Evolutionary conservation across 2,329 filamentous ascomycete species (phyloP), one percentile per base, ranked within the genome.

Genomic region (Raffaelea ambrosiae): DNA sequence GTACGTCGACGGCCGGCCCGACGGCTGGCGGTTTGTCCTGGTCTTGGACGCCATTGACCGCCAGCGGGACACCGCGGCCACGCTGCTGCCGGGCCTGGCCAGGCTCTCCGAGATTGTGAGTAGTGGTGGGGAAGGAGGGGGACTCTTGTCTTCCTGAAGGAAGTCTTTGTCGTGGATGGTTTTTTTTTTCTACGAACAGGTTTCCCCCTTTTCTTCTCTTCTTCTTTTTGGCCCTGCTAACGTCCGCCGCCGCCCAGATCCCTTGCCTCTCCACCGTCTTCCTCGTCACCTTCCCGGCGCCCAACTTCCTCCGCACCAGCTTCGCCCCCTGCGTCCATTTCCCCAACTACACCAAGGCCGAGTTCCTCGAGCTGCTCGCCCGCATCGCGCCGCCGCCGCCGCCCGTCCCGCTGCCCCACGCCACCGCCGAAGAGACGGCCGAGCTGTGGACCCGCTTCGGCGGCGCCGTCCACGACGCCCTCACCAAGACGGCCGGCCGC

Each of bases 31-130:
- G 54, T 89, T 95, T 57, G 81, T 91, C 9, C 66, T 97, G 49
- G 86, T 96, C 11, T 76, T 97, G 53, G 93, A 97, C 68, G 87
- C 81, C 11, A 83, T 97, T 49, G 91, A 97, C 63, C 78, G 76
- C 53, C 86, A 95, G 63, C 76, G 84, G 58, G 91, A 97, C 59
- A 81, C 85, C 5, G 80, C 86, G 5, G 75, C 81, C 3, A 95
- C 88, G 1, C 67, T 97, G 14, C 68, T 95, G 4, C 83, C 90
- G 29, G 89, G 87, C 13, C 67, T 98, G 52, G 87, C 86, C 20
- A 77, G 90, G 51, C 65, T 98, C 19, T 84, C 86, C 14, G 89
- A 96, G 63, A 76, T 84, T 51, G 87, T 93, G 68, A 57, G 82
- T 68, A 8, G n/a, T n/a, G n/a, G n/a, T n/a, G n/a, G n/a, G n/a